These are phyloP conservation scores for Ascomycota sp. DNA, from an alignment of 2,329 filamentous ascomycete genomes.

Conservation along the genomic window DNA sequence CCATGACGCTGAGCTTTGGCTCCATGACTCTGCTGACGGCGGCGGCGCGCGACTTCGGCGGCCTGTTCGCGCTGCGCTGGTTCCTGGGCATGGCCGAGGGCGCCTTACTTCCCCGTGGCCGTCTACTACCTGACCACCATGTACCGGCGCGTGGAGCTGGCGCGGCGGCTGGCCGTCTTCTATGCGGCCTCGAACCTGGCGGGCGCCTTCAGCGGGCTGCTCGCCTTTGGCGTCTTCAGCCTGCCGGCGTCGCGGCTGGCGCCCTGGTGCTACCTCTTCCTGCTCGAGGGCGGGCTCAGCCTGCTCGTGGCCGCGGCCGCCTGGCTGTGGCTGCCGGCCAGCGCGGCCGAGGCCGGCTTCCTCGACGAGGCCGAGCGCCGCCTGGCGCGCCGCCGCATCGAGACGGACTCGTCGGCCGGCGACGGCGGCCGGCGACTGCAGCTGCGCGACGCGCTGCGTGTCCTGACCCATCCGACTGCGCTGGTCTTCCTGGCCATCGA, in stretches of 20 bases:
- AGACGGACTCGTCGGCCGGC: conserved; percentile 49
- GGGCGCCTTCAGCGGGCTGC: conserved; percentile 28
- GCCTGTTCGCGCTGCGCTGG: conserved; percentile 27
- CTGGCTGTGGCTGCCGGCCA: conserved; percentile 47
- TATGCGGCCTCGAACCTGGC: conserved; percentile 61
- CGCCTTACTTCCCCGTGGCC: conserved; percentile 30
- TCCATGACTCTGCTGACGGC: conserved; percentile 40
- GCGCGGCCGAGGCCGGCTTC: conserved; percentile 43
- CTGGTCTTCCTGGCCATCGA: conserved; percentile 32
- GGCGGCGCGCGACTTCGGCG: conserved; percentile 25
- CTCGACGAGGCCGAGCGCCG: conserved; percentile 43
- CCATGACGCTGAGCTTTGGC: conserved; percentile 56
- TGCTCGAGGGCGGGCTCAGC: conserved; percentile 35
- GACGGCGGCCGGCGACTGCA: conserved; percentile 31
- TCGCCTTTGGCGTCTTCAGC: conserved; percentile 27
- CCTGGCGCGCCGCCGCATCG: conserved; percentile 53
- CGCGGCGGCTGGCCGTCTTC: conserved; percentile 37
- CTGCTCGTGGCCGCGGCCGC: conserved; percentile 42
- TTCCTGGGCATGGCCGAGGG: conserved; percentile 33
- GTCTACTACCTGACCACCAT: conserved; percentile 33
- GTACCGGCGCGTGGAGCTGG: conserved; percentile 25
- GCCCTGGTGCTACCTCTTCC: conserved; percentile 28
- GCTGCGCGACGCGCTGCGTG: conserved; percentile 26
- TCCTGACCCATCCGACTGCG: conserved; percentile 28
- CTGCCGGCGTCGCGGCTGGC: conserved; percentile 10